phyloP scores from a whole-genome alignment of 1,284 basidiomycete species.

The Lentinula novae-zelandiae region DNA sequence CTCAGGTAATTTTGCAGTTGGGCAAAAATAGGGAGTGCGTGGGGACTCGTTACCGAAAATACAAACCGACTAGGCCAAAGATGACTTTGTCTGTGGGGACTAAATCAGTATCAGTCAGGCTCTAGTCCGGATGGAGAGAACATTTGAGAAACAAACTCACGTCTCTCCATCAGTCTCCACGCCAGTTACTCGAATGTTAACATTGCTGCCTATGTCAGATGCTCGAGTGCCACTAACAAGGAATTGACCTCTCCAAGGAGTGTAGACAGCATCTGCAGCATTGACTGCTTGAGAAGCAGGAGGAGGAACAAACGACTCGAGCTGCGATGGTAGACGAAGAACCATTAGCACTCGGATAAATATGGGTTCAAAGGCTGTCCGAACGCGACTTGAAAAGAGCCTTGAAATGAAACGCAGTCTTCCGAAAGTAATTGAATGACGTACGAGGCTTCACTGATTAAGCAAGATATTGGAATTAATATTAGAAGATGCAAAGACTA shows the following conservation, averaged over 20 bases:
- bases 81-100: constrained; percentile 16
- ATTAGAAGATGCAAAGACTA: neutral
- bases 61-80: constrained; percentile 29
- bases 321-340: constrained; percentile 58
- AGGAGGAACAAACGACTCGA: constrained; percentile 53
- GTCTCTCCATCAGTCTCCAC: constrained; percentile 66
- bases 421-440: constrained; percentile 20
- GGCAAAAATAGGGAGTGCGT: constrained; percentile 14
- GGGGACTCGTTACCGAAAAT: constrained; percentile 16
- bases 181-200: constrained; percentile 54
- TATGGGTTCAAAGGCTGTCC: neutral
- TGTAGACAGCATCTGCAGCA: constrained; percentile 10
- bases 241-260: constrained; percentile 55
- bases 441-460: constrained; percentile 4
- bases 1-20: constrained; percentile 14
- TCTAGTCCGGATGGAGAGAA: neutral
- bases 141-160: constrained; percentile 35
- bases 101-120: constrained; percentile 12
- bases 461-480: neutral
- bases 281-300: constrained; percentile 26
- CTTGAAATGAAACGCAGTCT: neutral
- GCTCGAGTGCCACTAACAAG: constrained; percentile 42
- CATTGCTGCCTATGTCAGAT: constrained; percentile 40
- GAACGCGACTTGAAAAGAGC: neutral
- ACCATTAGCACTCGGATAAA: constrained; percentile 33